phyloP scores from a whole-genome alignment of 2,329 filamentous ascomycete species.

The Sphaerulina populicola region DNA sequence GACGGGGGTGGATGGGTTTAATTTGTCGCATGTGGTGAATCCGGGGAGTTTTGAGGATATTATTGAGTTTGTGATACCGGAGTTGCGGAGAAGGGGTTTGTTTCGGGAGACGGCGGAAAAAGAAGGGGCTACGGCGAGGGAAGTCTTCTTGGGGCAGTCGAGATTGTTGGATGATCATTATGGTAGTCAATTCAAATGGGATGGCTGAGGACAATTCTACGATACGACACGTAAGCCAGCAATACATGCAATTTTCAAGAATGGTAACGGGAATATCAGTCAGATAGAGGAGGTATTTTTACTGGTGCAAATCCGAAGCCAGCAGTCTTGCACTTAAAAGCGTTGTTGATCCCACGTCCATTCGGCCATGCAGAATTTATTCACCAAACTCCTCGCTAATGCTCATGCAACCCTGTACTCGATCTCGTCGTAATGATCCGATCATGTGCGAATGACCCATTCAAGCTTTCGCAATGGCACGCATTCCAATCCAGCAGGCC shows the following conservation, averaged over 20 bases:
- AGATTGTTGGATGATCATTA: conserved; percentile 1
- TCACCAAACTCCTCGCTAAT: neutral
- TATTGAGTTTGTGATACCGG: conserved; percentile 54
- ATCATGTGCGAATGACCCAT: too few relatives aligned
- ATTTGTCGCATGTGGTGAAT: conserved; percentile 39
- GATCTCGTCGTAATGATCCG: neutral
- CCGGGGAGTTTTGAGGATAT: conserved; percentile 33
- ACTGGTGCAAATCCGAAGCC: too few relatives aligned
- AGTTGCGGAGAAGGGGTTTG: conserved; percentile 49
- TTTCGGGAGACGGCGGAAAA: conserved; percentile 30
- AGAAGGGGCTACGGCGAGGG: neutral
- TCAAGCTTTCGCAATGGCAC: neutral
- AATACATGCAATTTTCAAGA: too few relatives aligned
- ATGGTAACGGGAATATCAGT: too few relatives aligned
- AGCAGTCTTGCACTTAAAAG: too few relatives aligned
- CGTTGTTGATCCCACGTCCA: too few relatives aligned
- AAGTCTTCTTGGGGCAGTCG: conserved; percentile 1
- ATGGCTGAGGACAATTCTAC: neutral
- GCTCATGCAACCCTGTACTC: neutral
- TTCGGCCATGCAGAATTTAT: neutral
- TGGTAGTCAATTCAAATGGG: conserved; percentile 1
- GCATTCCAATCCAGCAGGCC: neutral
- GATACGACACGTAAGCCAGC: too few relatives aligned
- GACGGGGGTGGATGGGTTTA: conserved; percentile 64
- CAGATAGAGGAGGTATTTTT: too few relatives aligned